Evolutionary conservation across 108 stramenopile species (phyloP), one percentile per base, ranked within the genome.

Genomic region (Fistulifera pelliculosa): DNA sequence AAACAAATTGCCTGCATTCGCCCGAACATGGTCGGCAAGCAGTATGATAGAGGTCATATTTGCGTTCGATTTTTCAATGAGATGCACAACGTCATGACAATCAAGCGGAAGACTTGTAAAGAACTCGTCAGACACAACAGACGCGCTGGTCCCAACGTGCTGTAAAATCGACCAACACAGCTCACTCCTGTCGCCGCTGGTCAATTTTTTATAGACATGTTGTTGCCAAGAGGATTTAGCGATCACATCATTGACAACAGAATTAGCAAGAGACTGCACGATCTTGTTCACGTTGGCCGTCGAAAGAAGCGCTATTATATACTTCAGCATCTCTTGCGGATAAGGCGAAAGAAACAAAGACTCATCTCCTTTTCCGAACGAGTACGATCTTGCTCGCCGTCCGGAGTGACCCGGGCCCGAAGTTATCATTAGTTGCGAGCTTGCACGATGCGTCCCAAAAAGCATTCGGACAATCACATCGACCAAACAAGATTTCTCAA

Each of bases 301-400:
- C 17, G 31, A 47, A 1, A 87, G 54, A 28, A 83, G 55, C 16
- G 67, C 52, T 16, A 79, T 42, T 49, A 86, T 72, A 15, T 66
- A 57, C 14, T 55, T 16, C 23, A 62, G 13, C 90, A 92, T 92
- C 25, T 65, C 74, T 47, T 59, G 57, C 8, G 90, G 90, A 47
- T 86, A 92, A 22, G 81, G 79, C 8, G 76, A 59, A 4, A 87
- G 28, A 22, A 69, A 45, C 10, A 42, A 47, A 27, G 69, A 49
- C 21, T 60, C 52, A 41, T 77, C 76, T 35, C 54, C 65, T 19
- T 71, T 70, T 28, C 86, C 84, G 62, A 92, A 60, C 3, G 90
- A 88, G 56, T 92, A 87, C 8, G 86, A 88, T 24, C 86, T 54
- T 23, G 56, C 47, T 58, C 90, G 53, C n/a, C 79, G 64, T 19